Conservation (phyloP, 208 protist genomes). For the Acanthamoeba culbertsoni region DNA sequence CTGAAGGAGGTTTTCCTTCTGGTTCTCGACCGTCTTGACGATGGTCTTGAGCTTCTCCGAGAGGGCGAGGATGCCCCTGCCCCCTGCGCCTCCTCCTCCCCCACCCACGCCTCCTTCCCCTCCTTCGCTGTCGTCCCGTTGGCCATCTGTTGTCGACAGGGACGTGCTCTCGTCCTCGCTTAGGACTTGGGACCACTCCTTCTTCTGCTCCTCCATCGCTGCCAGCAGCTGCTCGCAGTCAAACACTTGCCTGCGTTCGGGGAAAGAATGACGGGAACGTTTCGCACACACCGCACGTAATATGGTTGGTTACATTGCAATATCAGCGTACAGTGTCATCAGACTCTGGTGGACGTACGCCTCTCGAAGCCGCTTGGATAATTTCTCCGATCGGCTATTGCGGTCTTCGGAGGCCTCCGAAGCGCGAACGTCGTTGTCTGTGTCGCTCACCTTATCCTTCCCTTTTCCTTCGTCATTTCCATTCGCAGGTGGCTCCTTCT, state of each 20-base stretch:
- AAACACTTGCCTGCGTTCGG: background rate
- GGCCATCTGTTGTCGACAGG: background rate
- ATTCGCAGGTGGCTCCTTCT: background rate
- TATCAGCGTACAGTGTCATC: too few relatives aligned
- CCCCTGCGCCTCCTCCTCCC: background rate
- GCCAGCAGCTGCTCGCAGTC: slow-evolving; percentile 2
- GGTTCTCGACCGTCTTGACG: background rate
- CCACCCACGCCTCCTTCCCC: background rate
- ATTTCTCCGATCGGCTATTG: too few relatives aligned
- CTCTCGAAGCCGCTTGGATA: too few relatives aligned
- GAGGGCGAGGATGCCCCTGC: background rate
- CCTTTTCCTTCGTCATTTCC: background rate
- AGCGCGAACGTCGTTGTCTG: too few relatives aligned
- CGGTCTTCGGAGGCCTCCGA: too few relatives aligned
- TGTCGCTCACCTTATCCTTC: too few relatives aligned
- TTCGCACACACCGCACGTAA: too few relatives aligned
- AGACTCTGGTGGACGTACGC: too few relatives aligned
- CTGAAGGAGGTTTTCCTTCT: background rate
- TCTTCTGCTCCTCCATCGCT: background rate
- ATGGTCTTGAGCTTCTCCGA: background rate
- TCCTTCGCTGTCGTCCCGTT: background rate
- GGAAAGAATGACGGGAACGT: too few relatives aligned
- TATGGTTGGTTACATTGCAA: too few relatives aligned
- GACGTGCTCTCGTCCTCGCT: background rate
- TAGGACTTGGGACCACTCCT: background rate